Evolutionary conservation across 1,139 yeast genomes (phyloP).

Genomic region (Candida glucosophila): DNA sequence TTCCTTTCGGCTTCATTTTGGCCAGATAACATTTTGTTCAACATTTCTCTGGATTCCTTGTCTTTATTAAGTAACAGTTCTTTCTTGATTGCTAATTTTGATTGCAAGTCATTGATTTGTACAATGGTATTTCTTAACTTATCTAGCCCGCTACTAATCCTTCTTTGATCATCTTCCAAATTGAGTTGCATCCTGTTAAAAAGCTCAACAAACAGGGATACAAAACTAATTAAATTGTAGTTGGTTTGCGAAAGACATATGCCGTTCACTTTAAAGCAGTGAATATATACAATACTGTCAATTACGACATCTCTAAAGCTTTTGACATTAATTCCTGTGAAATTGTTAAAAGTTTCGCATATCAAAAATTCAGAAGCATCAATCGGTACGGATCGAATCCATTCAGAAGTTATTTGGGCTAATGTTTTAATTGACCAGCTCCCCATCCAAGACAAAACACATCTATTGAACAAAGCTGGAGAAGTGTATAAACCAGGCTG

Average conservation of each 20-base stretch:
- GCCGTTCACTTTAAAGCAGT: conserved; percentile 15
- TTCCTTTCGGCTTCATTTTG: conserved; percentile 92
- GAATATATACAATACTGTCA: conserved; percentile 40
- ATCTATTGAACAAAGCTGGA: conserved; percentile 86
- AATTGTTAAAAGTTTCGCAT: conserved; percentile 17
- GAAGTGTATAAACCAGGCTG: conserved; percentile 51
- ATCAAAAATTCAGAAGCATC: conserved; percentile 34
- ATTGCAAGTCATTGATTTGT: conserved; percentile 55
- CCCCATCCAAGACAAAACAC: conserved; percentile 88
- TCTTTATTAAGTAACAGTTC: conserved; percentile 46
- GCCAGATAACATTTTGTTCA: conserved; percentile 71
- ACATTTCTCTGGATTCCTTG: conserved; percentile 59
- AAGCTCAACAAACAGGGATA: conserved; percentile 37
- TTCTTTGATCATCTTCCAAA: conserved; percentile 63
- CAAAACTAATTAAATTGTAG: conserved; percentile 37
- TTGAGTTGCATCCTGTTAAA: conserved; percentile 37
- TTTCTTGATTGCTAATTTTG: conserved; percentile 47
- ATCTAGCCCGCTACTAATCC: conserved; percentile 65
- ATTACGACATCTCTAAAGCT: conserved; percentile 41
- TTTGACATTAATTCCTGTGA: conserved; percentile 7
- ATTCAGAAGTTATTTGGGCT: conserved; percentile 38
- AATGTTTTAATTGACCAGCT: conserved; percentile 58
- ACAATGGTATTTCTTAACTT: conserved; percentile 71
- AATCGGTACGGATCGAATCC: conserved; percentile 41
- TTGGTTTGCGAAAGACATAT: conserved; percentile 5